Percentiles rank a stretch among this genome's conserved stretches.
Conservation (phyloP, 352 stramenopile genomes). For the Globisporangium cylindrosporum region DNA sequence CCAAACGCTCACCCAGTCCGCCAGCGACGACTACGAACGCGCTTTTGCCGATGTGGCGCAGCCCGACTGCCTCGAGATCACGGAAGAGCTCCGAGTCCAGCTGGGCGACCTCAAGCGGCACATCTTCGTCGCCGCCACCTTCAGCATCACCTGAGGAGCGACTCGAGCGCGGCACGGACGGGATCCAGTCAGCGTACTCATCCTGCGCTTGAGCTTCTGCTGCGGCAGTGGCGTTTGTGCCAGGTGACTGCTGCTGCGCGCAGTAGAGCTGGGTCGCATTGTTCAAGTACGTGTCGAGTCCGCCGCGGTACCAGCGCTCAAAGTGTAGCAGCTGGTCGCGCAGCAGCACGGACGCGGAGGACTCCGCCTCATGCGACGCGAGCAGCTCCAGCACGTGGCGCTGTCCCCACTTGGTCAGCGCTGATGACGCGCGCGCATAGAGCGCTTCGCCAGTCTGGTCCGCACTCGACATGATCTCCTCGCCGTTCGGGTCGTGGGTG, state of each 20-base stretch:
- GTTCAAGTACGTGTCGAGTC: slow-evolving; percentile 50
- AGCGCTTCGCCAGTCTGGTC: neutral
- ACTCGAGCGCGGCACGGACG: slow-evolving; percentile 39
- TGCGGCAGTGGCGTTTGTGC: neutral
- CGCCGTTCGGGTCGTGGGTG: neutral
- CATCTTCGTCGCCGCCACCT: slow-evolving; percentile 3
- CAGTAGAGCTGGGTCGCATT: slow-evolving; percentile 47
- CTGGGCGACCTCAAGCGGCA: slow-evolving; percentile 22
- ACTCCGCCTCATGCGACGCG: neutral
- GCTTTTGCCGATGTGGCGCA: slow-evolving; percentile 66
- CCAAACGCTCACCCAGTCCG: slow-evolving; percentile 95
- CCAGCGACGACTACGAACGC: slow-evolving; percentile 97
- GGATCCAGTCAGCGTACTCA: slow-evolving; percentile 41
- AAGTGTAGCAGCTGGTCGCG: slow-evolving; percentile 55
- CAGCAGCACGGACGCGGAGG: slow-evolving; percentile 17
- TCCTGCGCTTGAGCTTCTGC: slow-evolving; percentile 6
- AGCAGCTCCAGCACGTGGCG: slow-evolving; percentile 38
- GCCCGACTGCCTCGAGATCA: slow-evolving; percentile 48
- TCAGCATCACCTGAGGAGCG: neutral
- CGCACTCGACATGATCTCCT: neutral
- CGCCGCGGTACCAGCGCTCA: slow-evolving; percentile 62
- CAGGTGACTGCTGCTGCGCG: slow-evolving; percentile 11
- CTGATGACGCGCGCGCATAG: slow-evolving; percentile 22
- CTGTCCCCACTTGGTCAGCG: slow-evolving; percentile 40
- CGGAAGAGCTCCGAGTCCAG: slow-evolving; percentile 37